phyloP scores from a whole-genome alignment of 441 rosid species.

The Cnidoscolus chayamansa region DNA sequence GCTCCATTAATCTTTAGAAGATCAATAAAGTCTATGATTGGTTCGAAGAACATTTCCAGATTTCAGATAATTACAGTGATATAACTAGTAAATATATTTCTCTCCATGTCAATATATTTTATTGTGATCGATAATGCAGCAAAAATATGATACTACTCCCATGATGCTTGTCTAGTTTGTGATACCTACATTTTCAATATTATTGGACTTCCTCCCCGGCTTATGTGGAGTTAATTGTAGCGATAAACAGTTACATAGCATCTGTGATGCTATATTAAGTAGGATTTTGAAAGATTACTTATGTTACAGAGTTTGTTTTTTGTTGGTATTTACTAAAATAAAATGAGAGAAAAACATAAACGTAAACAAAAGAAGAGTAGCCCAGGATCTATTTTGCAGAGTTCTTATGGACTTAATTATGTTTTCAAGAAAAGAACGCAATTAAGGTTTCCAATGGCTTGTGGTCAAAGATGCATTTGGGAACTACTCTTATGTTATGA shows the following conservation, averaged over 20 bases:
- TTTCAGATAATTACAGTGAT: no score
- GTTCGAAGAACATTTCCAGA: no score
- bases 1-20: neutral
- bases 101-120: no score
- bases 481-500: no score
- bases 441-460: no score
- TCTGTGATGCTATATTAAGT: neutral
- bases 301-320: neutral
- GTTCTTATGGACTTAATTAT: no score
- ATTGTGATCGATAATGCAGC: neutral
- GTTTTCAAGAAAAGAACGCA: no score
- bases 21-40: no score
- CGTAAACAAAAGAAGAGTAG: neutral
- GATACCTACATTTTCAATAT: neutral
- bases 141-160: neutral
- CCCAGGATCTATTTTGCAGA: no score
- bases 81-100: no score
- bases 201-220: neutral
- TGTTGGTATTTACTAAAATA: neutral
- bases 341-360: neutral
- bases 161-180: neutral
- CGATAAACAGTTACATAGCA: neutral
- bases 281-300: neutral
- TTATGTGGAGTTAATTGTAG: neutral
- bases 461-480: no score